Evolutionary conservation across 306 rosid genomes (phyloP).

Genomic region (Quercus agrifolia): DNA sequence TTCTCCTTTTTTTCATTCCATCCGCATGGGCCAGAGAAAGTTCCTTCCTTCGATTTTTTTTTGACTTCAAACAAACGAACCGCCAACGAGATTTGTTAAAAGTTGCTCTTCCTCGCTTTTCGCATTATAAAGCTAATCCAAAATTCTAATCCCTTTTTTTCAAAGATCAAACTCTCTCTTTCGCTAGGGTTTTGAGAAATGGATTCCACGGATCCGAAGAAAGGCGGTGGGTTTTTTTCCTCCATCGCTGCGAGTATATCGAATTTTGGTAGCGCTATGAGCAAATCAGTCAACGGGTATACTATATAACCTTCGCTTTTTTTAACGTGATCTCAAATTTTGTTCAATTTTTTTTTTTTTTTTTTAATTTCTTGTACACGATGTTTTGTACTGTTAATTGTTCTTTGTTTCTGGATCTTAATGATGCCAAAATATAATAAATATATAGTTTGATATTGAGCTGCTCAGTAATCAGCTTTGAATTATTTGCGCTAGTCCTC

Average conservation of each 20-base stretch:
- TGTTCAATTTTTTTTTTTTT: neutral
- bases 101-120: slow-evolving; percentile 37
- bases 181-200: slow-evolving; percentile 29
- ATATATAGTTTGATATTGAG: neutral
- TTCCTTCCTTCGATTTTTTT: neutral
- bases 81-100: slow-evolving; percentile 45
- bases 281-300: slow-evolving; percentile 81
- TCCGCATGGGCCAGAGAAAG: too few species aligned
- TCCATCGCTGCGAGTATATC: slow-evolving; percentile 66
- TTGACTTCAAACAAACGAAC: slow-evolving; percentile 53
- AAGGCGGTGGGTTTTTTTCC: slow-evolving; percentile 59
- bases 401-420: neutral
- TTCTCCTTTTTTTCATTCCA: too few species aligned
- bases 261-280: slow-evolving; percentile 51
- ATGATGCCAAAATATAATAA: too few species aligned
- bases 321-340: neutral
- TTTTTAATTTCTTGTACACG: neutral
- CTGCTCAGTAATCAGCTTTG: neutral
- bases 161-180: neutral
- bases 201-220: slow-evolving; percentile 70
- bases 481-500: neutral
- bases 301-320: neutral
- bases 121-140: neutral
- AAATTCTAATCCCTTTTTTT: too few species aligned
- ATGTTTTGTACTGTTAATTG: slow-evolving; percentile 3